Base-by-base conservation (phyloP, 1,284 basidiomycete genomes). In the Fomitiporia mediterranea region DNA sequence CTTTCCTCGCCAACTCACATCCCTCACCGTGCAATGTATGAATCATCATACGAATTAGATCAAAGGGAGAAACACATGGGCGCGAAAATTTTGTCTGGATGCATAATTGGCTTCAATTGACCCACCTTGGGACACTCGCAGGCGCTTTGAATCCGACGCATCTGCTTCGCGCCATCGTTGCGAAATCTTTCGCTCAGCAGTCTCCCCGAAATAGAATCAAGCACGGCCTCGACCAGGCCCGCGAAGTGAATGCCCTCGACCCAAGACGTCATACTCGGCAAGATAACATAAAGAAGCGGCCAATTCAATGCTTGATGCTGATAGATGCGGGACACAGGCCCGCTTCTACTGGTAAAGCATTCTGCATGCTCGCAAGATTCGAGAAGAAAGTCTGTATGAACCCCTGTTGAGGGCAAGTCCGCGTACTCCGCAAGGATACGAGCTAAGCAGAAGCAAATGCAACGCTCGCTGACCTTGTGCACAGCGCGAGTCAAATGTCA, bases 231-330 rank as follows among this genome's bases (percentile, higher is more conserved):
- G 44, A 46, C 27, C 44, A 46, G 44, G 44, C n/a, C 32, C 44
- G 28, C 44, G 25, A 46, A 46, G 25, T 28, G n/a, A 28, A 46
- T 40, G 30, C 50, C 50, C 50, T 51, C n/a, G 27, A 51, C 50
- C 50, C 50, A 51, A 7, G 28, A 39, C 50, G 50, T 51, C 50
- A 51, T 51, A 37, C 3, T 39, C 39, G 23, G 23, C 17, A 51
- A 40, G 21, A 38, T 40, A 40, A 51, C 37, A 28, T 21, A 38
- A 25, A 11, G 21, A 32, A 51, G 50, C 25, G 40, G 37, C 23
- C 15, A 21, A 19, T 40, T 39, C 32, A 38, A 42, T 39, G 39
- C 50, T 38, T 46, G 44, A 46, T 17, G 13, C 28, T 30, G 15
- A 46, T 46, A 30, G 44, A 46, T 46, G n/a, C 37, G 4, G 9